These are phyloP conservation scores for Cicer judaicum DNA, from an alignment of 306 rosid species.

Conservation along the genomic window DNA sequence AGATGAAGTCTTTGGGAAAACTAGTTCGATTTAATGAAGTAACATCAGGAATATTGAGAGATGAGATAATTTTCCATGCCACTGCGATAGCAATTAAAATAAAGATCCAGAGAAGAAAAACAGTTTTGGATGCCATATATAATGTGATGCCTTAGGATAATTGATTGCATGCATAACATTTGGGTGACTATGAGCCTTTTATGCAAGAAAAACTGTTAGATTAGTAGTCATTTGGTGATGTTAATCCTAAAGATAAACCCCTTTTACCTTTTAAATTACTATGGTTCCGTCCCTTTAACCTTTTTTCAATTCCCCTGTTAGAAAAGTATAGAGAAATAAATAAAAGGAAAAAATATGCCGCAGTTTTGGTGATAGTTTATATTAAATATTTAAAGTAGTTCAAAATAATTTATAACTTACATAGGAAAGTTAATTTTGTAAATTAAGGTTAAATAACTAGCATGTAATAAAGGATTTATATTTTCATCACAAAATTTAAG, in stretches of 20 bases:
- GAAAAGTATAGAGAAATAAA: not conserved
- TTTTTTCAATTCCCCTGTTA: not conserved
- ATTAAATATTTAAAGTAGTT: not conserved
- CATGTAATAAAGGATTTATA: not conserved
- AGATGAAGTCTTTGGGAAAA: conserved; percentile 41
- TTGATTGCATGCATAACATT: not conserved
- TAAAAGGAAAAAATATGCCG: not conserved
- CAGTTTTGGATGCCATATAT: conserved; percentile 34
- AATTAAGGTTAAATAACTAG: not conserved
- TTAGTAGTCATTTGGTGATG: not conserved
- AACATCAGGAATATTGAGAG: conserved; percentile 7
- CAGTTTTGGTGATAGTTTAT: not conserved
- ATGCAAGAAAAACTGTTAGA: not conserved
- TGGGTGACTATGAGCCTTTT: not conserved
- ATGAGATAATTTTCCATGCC: not conserved
- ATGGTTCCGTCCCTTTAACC: not conserved
- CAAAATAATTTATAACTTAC: not conserved
- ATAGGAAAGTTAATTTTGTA: not conserved
- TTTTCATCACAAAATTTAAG: too few relatives aligned
- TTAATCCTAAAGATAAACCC: not conserved
- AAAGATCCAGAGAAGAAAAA: not conserved
- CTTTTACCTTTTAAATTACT: not conserved
- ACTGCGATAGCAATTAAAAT: not conserved
- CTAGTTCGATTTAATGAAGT: conserved; percentile 48
- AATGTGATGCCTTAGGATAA: not conserved